A percentile compares a stretch with the other conserved stretches of the same genome.
These are phyloP conservation scores for Phytophthora rubi DNA, from an alignment of 352 stramenopile genomes.

Conservation along the genomic window DNA sequence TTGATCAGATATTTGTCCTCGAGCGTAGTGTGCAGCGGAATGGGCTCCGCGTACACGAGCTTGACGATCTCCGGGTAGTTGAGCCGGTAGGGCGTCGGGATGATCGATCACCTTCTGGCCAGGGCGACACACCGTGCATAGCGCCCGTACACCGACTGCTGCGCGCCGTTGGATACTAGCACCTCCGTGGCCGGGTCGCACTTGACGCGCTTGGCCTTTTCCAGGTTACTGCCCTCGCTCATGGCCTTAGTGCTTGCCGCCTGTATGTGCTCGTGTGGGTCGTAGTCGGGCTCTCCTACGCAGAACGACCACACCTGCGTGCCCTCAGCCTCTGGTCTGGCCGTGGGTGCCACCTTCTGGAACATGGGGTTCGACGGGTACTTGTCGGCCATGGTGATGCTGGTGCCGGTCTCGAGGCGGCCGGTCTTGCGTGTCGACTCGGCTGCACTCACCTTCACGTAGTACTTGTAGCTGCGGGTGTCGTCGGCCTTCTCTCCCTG, in stretches of 20 bases:
- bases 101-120: conserved; percentile 96
- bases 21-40: conserved; percentile 92
- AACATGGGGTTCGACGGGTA: conserved; percentile 86
- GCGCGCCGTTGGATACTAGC: conserved; percentile 96
- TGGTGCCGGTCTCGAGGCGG: conserved; percentile 25
- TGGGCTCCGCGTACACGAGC: conserved; percentile 84
- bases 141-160: conserved; percentile 94
- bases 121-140: conserved; percentile 87
- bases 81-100: conserved; percentile 96
- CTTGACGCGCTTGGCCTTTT: conserved; percentile 85
- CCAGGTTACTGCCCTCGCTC: conserved; percentile 87
- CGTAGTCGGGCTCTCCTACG: conserved; percentile 96
- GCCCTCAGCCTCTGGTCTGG: conserved; percentile 93
- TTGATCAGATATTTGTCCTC: conserved; percentile 92
- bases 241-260: conserved; percentile 81
- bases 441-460: conserved; percentile 56
- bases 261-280: conserved; percentile 87
- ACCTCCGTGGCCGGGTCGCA: conserved; percentile 93
- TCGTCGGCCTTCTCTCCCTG: conserved; percentile 31
- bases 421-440: conserved; percentile 22
- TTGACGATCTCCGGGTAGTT: conserved; percentile 96
- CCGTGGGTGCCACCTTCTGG: conserved; percentile 90
- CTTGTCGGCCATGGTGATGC: conserved; percentile 57
- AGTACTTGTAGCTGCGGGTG: conserved; percentile 74
- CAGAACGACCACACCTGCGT: conserved; percentile 93